Base-by-base conservation (phyloP, 495 filamentous ascomycete genomes). In the Cercophora scortea region DNA sequence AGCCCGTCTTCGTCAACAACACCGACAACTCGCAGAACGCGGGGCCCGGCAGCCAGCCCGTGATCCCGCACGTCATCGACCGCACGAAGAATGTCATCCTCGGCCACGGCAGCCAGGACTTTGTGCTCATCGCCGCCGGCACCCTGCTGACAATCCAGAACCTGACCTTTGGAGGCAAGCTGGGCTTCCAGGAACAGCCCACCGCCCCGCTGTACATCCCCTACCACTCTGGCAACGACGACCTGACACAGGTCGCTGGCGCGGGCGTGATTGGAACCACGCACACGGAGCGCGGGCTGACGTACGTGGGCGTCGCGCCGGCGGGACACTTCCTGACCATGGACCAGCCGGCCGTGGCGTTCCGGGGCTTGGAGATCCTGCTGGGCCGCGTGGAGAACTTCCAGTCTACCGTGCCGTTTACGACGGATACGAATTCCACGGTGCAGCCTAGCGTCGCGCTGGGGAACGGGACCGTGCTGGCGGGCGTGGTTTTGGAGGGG, bases 101-200 rank as follows among this genome's bases (percentile, higher is more conserved):
- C 59, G 83, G 72, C 8, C 86, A 91, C 62, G 88, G 86, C n/a
- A 58, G 68, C 11, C 69, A 78, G 46, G 82, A 84, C 55, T 81
- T 73, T 60, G 66, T 83, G 33, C 69, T 89, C 2, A 72, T 89
- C 17, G 57, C 75, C 45, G 86, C 89, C 55, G 87, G 86, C 13
- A 82, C 85, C 0, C 72, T 94, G 1, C 71, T 87, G 9, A 79
- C 79, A 25, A 89, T 92, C 52, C 88, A 94, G 60, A 92, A 91
- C 66, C 88, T 91, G 80, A 94, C 86, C 0, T 92, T 85, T 84
- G 79, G 80, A 50, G 88, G 88, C 0, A 55, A 64, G 8, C 81
- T 86, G 44, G 88, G 88, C 1, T 94, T 94, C 71, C 75, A 81
- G 25, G 57, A 60, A 4, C 61, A 70, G 1, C 86, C 87, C 0